These are phyloP conservation scores for Asterella californica DNA, from an alignment of 225 moss, liverwort and hornwort species.

Conservation along the genomic window DNA sequence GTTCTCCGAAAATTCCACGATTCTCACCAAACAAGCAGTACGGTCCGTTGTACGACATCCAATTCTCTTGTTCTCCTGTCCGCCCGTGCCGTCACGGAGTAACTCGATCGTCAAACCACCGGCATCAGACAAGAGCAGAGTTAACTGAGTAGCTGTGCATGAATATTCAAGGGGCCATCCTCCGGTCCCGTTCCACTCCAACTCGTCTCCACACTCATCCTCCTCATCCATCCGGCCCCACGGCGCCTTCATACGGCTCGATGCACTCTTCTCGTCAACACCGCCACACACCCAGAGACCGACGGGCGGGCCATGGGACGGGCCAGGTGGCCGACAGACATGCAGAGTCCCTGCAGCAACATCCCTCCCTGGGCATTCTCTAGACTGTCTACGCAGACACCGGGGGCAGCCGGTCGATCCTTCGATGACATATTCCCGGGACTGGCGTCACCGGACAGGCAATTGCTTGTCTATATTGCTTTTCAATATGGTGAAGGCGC, in stretches of 20 bases:
- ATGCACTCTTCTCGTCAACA: background rate
- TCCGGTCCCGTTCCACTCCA: background rate
- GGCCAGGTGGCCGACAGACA: background rate
- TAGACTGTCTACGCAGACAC: too few relatives aligned
- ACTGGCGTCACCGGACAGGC: too few relatives aligned
- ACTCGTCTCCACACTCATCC: background rate
- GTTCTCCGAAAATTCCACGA: background rate
- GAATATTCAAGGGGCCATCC: background rate
- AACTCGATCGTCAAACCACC: background rate
- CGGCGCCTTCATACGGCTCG: background rate
- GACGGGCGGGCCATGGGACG: background rate
- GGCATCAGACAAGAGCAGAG: background rate
- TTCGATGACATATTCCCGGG: too few relatives aligned
- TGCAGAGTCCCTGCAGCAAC: background rate
- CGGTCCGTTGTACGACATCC: background rate
- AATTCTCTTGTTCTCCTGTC: background rate
- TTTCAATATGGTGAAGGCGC: too few relatives aligned
- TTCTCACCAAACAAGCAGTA: background rate
- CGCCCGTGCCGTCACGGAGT: background rate
- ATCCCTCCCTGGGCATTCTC: background rate
- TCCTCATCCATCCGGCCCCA: background rate
- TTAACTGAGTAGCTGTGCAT: background rate
- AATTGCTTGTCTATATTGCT: too few relatives aligned
- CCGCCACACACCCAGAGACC: background rate
- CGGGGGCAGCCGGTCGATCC: too few relatives aligned